Base-by-base conservation (phyloP, 768 basidiomycete genomes). In the Termitomyces bulborhizus region DNA sequence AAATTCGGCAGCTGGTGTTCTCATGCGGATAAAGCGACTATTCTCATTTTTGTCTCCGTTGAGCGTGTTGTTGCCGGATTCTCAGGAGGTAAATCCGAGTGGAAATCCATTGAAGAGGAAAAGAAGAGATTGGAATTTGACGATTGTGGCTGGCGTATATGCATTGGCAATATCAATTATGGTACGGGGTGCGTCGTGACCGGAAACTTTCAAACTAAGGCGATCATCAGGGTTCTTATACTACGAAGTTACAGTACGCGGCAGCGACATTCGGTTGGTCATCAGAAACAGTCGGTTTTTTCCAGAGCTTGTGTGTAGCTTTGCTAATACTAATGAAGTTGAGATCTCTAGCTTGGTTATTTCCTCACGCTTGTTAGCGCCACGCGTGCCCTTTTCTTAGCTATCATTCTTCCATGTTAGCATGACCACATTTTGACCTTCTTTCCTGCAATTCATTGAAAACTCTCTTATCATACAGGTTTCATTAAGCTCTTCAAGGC, bases 11-110 rank as follows among this genome's bases (percentile, higher is more conserved):
- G 61, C 57, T n/a, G 63, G 61, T 27, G 11, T 68, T 1, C 70
- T 76, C 2, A 68, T 72, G 52, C 73, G 73, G 59, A 67, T 78
- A 16, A 76, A 74, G 62, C 69, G 73, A 32, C 46, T 81, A 16
- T 79, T 88, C 44, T 68, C 75, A 7, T 91, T 90, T 69, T 73
- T 95, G 48, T 79, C 76, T 47, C 93, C 93, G 6, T 76, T 98
- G 54, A 71, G 77, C 15, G 74, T 90, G 7, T 81, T 93, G 53
- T 58, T 77, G 3, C 89, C 89, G 0, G 59, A 63, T 3, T 60
- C 57, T 11, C 63, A 60, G 56, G 68, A 61, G 54, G 37, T 12
- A 57, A 63, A 53, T 26, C 51, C 26, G 0, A 53, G 52, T 26
- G 55, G 45, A 13, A 78, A 76, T 53, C 71, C 76, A 31, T 65